phyloP scores from a whole-genome alignment of 345 rosid genomes.

The Salix caprea region DNA sequence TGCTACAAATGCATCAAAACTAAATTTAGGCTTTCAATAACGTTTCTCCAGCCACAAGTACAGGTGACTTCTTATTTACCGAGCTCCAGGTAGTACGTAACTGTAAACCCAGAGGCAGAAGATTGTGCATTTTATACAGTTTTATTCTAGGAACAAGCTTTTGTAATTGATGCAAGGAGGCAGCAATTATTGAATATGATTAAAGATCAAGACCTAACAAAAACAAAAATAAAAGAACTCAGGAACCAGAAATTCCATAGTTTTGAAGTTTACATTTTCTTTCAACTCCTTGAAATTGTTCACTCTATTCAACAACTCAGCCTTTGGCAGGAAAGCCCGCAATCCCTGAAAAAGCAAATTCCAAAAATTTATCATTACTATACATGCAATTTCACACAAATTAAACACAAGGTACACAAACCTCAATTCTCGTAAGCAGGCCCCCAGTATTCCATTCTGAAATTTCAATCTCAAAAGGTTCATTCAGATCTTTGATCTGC shows the following conservation, averaged over 20 bases:
- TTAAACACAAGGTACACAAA: conserved; percentile 13
- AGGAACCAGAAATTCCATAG: conserved; percentile 5
- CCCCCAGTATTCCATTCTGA: conserved; percentile 94
- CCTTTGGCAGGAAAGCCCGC: conserved; percentile 83
- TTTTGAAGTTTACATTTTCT: conserved; percentile 58
- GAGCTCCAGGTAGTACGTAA: neutral
- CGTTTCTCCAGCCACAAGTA: neutral
- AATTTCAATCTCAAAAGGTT: conserved; percentile 75
- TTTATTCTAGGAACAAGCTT: neutral
- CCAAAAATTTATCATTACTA: conserved; percentile 3
- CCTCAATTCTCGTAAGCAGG: conserved; percentile 85
- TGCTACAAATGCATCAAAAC: neutral
- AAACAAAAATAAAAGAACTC: neutral
- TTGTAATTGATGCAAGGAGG: neutral
- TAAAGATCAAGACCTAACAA: neutral
- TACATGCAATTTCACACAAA: neutral
- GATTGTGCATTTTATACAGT: neutral
- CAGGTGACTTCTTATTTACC: neutral
- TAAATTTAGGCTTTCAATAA: neutral
- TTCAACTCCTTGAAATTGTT: conserved; percentile 80
- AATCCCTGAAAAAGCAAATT: conserved; percentile 55
- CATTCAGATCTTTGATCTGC: conserved; percentile 78
- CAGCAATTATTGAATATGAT: neutral
- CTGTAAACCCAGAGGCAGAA: conserved; percentile 6
- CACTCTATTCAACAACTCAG: conserved; percentile 64